Evolutionary conservation across 2,329 filamentous ascomycete genomes (phyloP), one percentile per base, ranked within the genome.

Genomic region (Westerdykella ornata): DNA sequence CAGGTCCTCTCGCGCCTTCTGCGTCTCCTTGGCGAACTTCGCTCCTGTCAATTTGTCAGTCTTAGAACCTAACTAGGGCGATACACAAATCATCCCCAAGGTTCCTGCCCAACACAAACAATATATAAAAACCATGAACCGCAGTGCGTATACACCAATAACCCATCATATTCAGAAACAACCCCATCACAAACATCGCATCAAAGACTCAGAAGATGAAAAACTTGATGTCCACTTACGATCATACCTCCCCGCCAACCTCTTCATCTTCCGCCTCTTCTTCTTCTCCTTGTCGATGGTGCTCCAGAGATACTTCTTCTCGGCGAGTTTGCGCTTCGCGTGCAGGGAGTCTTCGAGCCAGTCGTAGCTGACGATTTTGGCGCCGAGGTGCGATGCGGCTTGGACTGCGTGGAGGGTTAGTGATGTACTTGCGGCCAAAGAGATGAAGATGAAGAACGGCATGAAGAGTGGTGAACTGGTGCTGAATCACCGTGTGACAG

Each of bases 301-400:
- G 35, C 44, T 51, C 63, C 60, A 68, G 0, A 55, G 48, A 41
- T 69, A 71, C 29, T 48, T 49, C 29, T 45, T 59, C 42, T 69
- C 65, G 1, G 54, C 43, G 5, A 59, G 44, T 43, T 63, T 65
- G 11, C 50, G 44, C 31, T 52, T 52, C 6, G 45, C 54, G 9
- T 60, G 51, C 40, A 81, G 65, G 2, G 67, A 71, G 47, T 76
- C 78, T 19, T 71, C 67, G 4, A 74, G 58, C 68, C 70, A 75
- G 36, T 69, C 60, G 14, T 59, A 66, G 37, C 63, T 64, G 34
- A 73, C 61, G 30, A 73, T 62, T 13, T 58, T 53, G 12, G 53
- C 49, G 0, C 44, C 40, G 16, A 49, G 30, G 8, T 53, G 26
- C 15, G 30, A 13, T 12, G 32, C 22, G 3, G 22, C 7, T 4